A percentile compares a stretch with the other conserved stretches of the same genome.
These are phyloP conservation scores for Botrytis medusae DNA, from an alignment of 2,329 filamentous ascomycete species.

Conservation along the genomic window DNA sequence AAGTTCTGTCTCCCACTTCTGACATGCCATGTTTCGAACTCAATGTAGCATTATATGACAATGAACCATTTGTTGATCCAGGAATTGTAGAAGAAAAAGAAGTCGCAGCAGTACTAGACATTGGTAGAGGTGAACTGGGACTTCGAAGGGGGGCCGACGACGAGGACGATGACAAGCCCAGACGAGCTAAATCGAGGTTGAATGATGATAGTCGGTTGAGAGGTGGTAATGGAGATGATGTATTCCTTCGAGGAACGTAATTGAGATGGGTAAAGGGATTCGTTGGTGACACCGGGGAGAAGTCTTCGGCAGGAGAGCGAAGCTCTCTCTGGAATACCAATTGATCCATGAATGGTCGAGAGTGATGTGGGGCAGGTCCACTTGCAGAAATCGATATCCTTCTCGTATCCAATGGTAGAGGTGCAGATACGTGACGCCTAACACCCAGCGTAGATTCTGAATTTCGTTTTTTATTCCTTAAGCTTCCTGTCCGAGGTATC, in stretches of 20 bases:
- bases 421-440: slow-evolving; percentile 56
- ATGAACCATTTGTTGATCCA: slow-evolving; percentile 43
- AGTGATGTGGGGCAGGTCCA: slow-evolving; percentile 27
- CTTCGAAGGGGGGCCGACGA: slow-evolving; percentile 34
- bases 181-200: slow-evolving; percentile 52
- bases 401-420: slow-evolving; percentile 41
- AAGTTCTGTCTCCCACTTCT: slow-evolving; percentile 45
- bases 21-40: slow-evolving; percentile 32
- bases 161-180: slow-evolving; percentile 47
- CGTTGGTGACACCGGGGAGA: slow-evolving; percentile 30
- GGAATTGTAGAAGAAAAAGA: slow-evolving; percentile 46
- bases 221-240: slow-evolving; percentile 57
- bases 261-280: slow-evolving; percentile 32
- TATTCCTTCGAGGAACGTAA: slow-evolving; percentile 42
- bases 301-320: slow-evolving; percentile 25
- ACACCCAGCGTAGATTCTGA: slow-evolving; percentile 45
- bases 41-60: slow-evolving; percentile 29
- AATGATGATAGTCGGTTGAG: slow-evolving; percentile 55
- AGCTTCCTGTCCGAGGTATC: slow-evolving; percentile 57
- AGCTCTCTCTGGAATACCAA: slow-evolving; percentile 30
- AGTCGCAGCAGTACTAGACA: slow-evolving; percentile 38
- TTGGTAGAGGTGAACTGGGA: slow-evolving; percentile 34
- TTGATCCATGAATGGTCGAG: slow-evolving; percentile 33
- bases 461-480: slow-evolving; percentile 55
- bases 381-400: slow-evolving; percentile 34